Base-by-base conservation (phyloP, 306 rosid species). In the Vachellia pachyceras region DNA sequence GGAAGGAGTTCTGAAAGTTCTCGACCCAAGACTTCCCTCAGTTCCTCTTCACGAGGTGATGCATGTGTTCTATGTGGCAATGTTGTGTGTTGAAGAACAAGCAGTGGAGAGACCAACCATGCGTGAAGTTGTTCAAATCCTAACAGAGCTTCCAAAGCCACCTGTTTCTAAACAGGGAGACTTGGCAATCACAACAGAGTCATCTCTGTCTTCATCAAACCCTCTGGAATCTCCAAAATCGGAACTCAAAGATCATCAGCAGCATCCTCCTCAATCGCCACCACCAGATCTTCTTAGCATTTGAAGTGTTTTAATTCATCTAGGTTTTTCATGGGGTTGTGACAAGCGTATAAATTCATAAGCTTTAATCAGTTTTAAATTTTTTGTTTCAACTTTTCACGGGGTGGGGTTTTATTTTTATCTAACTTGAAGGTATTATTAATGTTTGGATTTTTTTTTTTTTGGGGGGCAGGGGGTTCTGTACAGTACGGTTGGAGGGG, bases 221-320 rank as follows among this genome's bases (percentile, higher is more conserved):
- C 82, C 88, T 57, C 73, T 74, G 10, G 90, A 88, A 47, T 88
- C 95, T 54, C 94, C 94, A 20, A 82, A 80, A 15, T 41, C 83
- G 9, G 91, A 89, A 78, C 42, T 66, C n/a, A 85, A 88, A 81
- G 92, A 91, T 70, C 85, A 83, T 47, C 90, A 85, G 73, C 90
- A 85, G 73, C 73, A 73, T 10, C 80, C 85, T 37, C 89, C 89
- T 6, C 81, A 86, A 72, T 85, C 95, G 5, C 84, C 92, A 10
- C 90, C 97, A 37, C 91, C 98, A 0, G 98, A 94, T 93, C 99
- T 95, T 83, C 94, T 93, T 46, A 95, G 99, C 87, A 95, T 95
- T 78, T 95, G 84, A 93, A 85, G 58, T 18, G 84, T 85, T 85
- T 80, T 47, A 77, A 69, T 85, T 77, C 72, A 80, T 20, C 61